phyloP scores from a whole-genome alignment of 805 yeast genomes.

The Huiozyma naganishii region DNA sequence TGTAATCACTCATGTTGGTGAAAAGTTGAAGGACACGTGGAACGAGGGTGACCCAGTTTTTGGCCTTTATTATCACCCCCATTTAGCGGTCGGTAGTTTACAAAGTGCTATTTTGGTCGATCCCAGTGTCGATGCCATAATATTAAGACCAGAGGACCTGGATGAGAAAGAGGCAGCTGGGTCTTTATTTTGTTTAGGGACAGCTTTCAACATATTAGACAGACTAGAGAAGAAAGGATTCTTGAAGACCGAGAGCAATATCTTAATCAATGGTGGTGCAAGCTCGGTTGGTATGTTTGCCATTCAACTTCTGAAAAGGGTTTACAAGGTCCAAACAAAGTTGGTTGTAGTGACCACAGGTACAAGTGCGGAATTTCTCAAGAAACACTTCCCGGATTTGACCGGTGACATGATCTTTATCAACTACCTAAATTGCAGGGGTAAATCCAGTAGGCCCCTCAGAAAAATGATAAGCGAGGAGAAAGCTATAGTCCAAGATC shows the following conservation, averaged over 20 bases:
- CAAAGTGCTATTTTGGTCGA: constrained; percentile 47
- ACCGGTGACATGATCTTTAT: constrained; percentile 31
- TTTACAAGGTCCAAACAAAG: constrained; percentile 36
- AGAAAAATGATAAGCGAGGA: constrained; percentile 25
- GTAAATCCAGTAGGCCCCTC: constrained; percentile 25
- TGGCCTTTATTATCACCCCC: constrained; percentile 46
- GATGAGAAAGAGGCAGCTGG: constrained; percentile 49
- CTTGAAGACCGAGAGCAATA: constrained; percentile 34
- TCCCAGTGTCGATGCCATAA: constrained; percentile 39
- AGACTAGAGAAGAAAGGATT: constrained; percentile 15
- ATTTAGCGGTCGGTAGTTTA: constrained; percentile 44
- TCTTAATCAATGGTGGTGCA: constrained; percentile 67
- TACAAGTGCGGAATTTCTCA: constrained; percentile 35
- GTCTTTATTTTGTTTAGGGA: constrained; percentile 49
- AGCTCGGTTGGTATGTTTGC: constrained; percentile 60
- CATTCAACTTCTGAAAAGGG: constrained; percentile 46
- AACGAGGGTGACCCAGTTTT: constrained; percentile 53
- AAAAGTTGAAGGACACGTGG: constrained; percentile 29
- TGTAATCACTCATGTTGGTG: constrained; percentile 44
- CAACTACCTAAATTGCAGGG: constrained; percentile 25
- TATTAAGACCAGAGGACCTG: constrained; percentile 38
- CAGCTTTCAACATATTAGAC: constrained; percentile 44
- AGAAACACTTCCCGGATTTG: constrained; percentile 30
- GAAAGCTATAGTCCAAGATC: constrained; percentile 26
- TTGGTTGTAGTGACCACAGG: constrained; percentile 53